Percentiles rank a stretch among this genome's conserved stretches.
These are phyloP conservation scores for Chlamydomonas sp. DNA, from an alignment of 139 green algal species.

Conservation along the genomic window DNA sequence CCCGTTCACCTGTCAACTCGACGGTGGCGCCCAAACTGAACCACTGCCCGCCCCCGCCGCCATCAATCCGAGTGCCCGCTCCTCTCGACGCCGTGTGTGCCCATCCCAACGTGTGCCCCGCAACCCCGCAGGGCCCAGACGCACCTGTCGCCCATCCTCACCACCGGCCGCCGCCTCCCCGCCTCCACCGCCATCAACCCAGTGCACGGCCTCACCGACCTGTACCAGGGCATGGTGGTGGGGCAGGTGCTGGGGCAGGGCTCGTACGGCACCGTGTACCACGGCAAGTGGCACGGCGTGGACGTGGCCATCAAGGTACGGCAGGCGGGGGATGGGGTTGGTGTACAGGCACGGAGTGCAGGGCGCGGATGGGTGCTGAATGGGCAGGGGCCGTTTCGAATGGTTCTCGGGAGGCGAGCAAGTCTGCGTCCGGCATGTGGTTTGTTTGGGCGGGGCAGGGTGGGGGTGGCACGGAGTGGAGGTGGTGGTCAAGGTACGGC, in stretches of 20 bases:
- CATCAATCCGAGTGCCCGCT: background rate
- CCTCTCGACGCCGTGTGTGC: too few relatives aligned
- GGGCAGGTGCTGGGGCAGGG: slow-evolving; percentile 49
- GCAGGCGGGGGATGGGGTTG: too few relatives aligned
- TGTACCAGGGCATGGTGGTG: slow-evolving; percentile 31
- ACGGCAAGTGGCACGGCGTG: slow-evolving; percentile 36
- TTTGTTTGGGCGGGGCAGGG: background rate
- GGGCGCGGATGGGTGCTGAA: too few relatives aligned
- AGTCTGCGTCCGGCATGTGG: too few relatives aligned
- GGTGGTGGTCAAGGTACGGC: background rate
- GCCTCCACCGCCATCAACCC: slow-evolving; percentile 31
- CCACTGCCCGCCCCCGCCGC: too few relatives aligned
- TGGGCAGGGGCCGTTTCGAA: too few relatives aligned
- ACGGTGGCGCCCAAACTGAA: too few relatives aligned
- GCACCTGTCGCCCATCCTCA: slow-evolving; percentile 2
- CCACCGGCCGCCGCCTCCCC: slow-evolving; percentile 12
- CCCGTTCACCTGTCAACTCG: too few relatives aligned
- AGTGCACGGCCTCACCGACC: slow-evolving; percentile 21
- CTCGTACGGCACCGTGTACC: slow-evolving; percentile 44
- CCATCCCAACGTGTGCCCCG: too few relatives aligned
- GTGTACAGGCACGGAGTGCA: too few relatives aligned
- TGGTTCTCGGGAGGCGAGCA: too few relatives aligned
- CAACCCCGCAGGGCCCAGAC: too few relatives aligned
- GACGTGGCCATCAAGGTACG: slow-evolving; percentile 48
- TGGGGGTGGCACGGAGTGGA: background rate